Evolutionary conservation across 352 stramenopile species (phyloP), one percentile per base, ranked within the genome.

Genomic region (Phytophthora aleatoria): DNA sequence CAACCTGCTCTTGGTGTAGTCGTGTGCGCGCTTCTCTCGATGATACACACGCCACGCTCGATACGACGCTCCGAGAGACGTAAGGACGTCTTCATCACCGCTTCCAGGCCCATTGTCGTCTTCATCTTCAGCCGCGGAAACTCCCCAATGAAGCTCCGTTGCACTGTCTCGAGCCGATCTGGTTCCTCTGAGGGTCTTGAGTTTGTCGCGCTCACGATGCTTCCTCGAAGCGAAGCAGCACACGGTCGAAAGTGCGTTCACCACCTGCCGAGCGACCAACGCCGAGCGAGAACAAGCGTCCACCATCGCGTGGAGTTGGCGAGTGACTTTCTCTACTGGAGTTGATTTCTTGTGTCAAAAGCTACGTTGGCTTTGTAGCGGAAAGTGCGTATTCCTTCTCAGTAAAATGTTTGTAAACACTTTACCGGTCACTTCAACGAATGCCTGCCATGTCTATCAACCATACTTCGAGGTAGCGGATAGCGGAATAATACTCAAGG

Each of bases 1-100:
- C 27, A 77, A 53, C 31, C 57, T 74, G 41, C 45, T 67, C 43
- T 71, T 77, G 31, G 65, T 77, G 56, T 74, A 74, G 30, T 67
- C 69, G 28, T 77, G 69, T 6, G 69, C 69, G 24, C 61, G 52
- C 39, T 77, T 77, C 42, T 77, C 69, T 50, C 65, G 52, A 59
- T 71, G 57, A 42, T 71, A 73, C 36, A 64, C 50, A 3, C 60
- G 65, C 60, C 61, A 71, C 10, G 65, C 65, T 59, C 69, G 55
- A 57, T 69, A 67, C n/a, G 66, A 69, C 12, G 65, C 55, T 16
- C 54, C 52, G 30, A 77, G 61, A 8, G 69, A 77, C 45, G 50
- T 63, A 3, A 77, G 57, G 4, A 77, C 65, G 43, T 77, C 69
- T 62, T 74, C 65, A 24, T 77, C 69, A 16, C 56, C 69, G 27